Percentiles rank a stretch among this genome's conserved stretches.
These are phyloP conservation scores for Nicotiana otophora DNA, from an alignment of 257 asterid genomes.

Conservation along the genomic window DNA sequence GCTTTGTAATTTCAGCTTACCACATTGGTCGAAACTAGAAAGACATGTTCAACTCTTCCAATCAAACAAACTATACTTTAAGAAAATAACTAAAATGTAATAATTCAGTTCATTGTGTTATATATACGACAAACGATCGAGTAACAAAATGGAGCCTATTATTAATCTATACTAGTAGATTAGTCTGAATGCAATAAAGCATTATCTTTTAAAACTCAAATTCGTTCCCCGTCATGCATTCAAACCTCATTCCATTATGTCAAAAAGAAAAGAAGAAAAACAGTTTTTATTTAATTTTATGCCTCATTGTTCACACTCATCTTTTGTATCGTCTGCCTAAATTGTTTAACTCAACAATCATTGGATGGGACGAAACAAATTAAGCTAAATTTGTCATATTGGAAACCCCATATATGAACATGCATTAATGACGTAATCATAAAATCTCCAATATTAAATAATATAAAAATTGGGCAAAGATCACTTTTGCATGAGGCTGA, in stretches of 20 bases:
- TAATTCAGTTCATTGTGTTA: background rate
- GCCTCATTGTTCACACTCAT: background rate
- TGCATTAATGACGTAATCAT: slow-evolving; percentile 2
- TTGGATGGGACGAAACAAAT: no score
- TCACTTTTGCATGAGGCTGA: no score
- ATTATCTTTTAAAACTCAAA: background rate
- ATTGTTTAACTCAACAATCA: background rate
- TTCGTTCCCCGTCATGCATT: background rate
- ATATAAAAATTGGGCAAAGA: no score
- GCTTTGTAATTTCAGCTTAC: background rate
- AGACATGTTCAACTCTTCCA: background rate
- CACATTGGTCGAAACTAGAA: background rate
- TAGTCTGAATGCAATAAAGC: background rate
- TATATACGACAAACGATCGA: background rate
- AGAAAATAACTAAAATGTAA: background rate
- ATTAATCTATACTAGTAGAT: background rate
- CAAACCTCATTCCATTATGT: background rate
- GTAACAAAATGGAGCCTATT: background rate
- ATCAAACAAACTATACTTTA: background rate
- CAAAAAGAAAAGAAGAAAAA: background rate
- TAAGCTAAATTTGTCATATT: background rate
- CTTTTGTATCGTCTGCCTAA: background rate
- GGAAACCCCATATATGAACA: slow-evolving; percentile 11
- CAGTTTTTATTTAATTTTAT: background rate
- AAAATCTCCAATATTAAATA: background rate